Evolutionary conservation across 1,139 yeast genomes (phyloP), one percentile per base, ranked within the genome.

Genomic region (Waltiozyma sp.): DNA sequence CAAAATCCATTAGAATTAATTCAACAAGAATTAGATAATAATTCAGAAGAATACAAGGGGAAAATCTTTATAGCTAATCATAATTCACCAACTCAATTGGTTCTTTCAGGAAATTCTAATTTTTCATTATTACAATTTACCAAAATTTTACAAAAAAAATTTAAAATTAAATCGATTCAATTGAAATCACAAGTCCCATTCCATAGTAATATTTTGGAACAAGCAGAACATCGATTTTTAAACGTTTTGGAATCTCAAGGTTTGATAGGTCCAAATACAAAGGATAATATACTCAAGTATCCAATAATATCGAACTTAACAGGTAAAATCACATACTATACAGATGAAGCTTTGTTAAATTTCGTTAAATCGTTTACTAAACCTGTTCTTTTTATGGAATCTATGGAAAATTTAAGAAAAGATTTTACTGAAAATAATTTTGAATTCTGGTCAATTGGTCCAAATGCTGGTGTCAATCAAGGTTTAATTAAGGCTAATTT

Each of bases 161-260:
- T 51, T 10, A 54, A 62, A 10, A 48, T 63, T 18, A 62, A 61
- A 47, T 48, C 58, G 2, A 55, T 59, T 1, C 49, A 50, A 36
- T 51, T 74, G 38, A 70, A 73, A 0, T 74, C 70, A 2, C 49
- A 56, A 16, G 60, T 72, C 2, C 78, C 79, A 6, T 74, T 74
- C 55, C 80, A 74, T 52, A 66, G 60, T 47, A 43, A 49, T 6
- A 41, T 62, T 4, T 52, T 74, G 13, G 41, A 48, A 18, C 55
- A 55, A 2, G 59, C 73, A 9, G 68, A 69, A 42, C 50, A 54
- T 6, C 56, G 59, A 35, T 59, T 72, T 39, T 41, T 41, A 11
- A 52, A 53, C 21, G 55, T 49, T 40, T 47, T 47, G 21, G 43
- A 48, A 45, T 31, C 47, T 40, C 42, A 52, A 44, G 38, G 48